phyloP scores from a whole-genome alignment of 495 filamentous ascomycete genomes.

The Aeminium ludgeri region DNA sequence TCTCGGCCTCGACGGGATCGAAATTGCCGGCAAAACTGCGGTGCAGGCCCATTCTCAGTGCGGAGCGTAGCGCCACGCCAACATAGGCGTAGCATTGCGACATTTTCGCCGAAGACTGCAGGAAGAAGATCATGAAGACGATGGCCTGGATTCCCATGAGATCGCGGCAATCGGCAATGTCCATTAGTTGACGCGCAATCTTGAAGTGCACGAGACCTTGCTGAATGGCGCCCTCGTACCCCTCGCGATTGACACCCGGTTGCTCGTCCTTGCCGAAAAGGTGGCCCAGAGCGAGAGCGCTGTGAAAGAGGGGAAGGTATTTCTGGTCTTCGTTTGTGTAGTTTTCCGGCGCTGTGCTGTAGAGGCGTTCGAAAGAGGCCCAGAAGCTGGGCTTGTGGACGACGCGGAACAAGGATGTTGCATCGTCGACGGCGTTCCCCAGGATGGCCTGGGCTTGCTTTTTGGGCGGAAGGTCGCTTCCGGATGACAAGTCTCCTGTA shows the following conservation, averaged over 20 bases:
- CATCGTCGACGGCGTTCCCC: constrained; percentile 64
- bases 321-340: constrained; percentile 58
- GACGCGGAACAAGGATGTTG: constrained; percentile 65
- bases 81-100: constrained; percentile 90
- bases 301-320: constrained; percentile 71
- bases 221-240: constrained; percentile 57
- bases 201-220: constrained; percentile 84
- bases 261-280: constrained; percentile 49
- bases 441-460: constrained; percentile 52
- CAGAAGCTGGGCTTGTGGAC: constrained; percentile 83
- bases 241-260: constrained; percentile 32
- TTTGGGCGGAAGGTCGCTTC: constrained; percentile 42
- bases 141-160: constrained; percentile 70
- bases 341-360: constrained; percentile 50
- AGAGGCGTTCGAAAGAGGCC: constrained; percentile 58
- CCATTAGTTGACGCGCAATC: constrained; percentile 60
- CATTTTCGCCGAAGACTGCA: constrained; percentile 79
- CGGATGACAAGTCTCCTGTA: constrained; percentile 19
- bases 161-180: constrained; percentile 85
- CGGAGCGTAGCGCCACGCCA: constrained; percentile 73
- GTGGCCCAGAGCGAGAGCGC: constrained; percentile 69
- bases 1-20: constrained; percentile 69
- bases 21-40: constrained; percentile 59
- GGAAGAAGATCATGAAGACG: constrained; percentile 81
- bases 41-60: constrained; percentile 75